phyloP scores from a whole-genome alignment of 2,329 filamentous ascomycete species.

The Myriosclerotinia duriaeana region DNA sequence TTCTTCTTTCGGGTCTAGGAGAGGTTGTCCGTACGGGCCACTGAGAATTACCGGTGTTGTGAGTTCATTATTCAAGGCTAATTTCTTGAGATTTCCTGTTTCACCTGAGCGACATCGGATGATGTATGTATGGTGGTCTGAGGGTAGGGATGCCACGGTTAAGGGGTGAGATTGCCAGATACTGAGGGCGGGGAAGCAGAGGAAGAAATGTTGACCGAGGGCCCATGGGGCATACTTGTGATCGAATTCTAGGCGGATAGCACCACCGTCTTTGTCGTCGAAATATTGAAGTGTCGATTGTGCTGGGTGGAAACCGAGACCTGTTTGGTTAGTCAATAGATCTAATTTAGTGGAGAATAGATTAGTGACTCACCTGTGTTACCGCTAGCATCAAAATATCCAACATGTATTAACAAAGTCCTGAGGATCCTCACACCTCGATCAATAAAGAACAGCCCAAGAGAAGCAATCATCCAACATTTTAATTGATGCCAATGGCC shows the following conservation, averaged over 20 bases:
- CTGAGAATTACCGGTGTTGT: slow-evolving; percentile 16
- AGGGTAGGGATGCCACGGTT: slow-evolving; percentile 73
- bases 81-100: slow-evolving; percentile 45
- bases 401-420: slow-evolving; percentile 60
- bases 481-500: slow-evolving; percentile 69
- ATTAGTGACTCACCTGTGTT: slow-evolving; percentile 36
- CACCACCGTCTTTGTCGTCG: slow-evolving; percentile 49
- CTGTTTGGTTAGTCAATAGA: neutral
- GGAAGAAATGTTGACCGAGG: slow-evolving; percentile 75
- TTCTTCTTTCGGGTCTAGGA: slow-evolving; percentile 38
- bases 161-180: slow-evolving; percentile 78
- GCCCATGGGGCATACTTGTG: slow-evolving; percentile 64
- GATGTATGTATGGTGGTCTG: slow-evolving; percentile 54
- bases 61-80: slow-evolving; percentile 29
- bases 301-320: slow-evolving; percentile 17
- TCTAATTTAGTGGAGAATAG: too few relatives aligned
- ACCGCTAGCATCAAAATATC: slow-evolving; percentile 44
- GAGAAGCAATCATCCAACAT: slow-evolving; percentile 52
- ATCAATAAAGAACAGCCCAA: slow-evolving; percentile 66
- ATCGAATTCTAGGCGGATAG: slow-evolving; percentile 65
- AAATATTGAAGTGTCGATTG: slow-evolving; percentile 15
- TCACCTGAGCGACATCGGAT: slow-evolving; percentile 59
- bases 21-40: slow-evolving; percentile 7
- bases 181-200: slow-evolving; percentile 71
- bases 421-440: slow-evolving; percentile 58